A percentile compares a stretch with the other conserved stretches of the same genome.
phyloP scores from a whole-genome alignment of 208 protist species.

The Tritrichomonas foetus region DNA sequence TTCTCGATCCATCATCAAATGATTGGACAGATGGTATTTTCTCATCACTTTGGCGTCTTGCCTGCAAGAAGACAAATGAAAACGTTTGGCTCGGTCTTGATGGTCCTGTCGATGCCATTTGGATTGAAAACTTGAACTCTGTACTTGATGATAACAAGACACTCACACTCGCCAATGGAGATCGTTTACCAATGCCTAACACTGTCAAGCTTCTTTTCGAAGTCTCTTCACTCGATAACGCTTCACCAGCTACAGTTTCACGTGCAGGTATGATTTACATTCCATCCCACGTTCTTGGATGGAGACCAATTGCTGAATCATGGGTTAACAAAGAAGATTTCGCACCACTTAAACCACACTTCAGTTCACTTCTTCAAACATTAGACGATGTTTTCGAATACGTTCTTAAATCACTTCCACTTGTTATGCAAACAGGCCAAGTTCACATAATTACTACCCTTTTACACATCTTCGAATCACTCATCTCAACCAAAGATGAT shows the following conservation, averaged over 20 bases:
- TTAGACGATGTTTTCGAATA: conserved; percentile 47
- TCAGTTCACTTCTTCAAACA: not conserved
- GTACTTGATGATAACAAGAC: conserved; percentile 97
- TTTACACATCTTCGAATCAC: conserved; percentile 46
- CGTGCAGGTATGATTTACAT: conserved; percentile 93
- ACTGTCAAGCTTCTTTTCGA: conserved; percentile 92
- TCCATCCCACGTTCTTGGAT: conserved; percentile 79
- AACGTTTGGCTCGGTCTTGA: conserved; percentile 83
- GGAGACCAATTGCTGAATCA: conserved; percentile 61
- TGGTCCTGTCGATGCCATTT: conserved; percentile 92
- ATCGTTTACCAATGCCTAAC: conserved; percentile 84
- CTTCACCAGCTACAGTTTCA: conserved; percentile 96
- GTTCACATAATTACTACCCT: conserved; percentile 47
- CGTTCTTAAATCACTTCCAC: conserved; percentile 35
- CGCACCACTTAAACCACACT: not conserved
- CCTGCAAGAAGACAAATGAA: conserved; percentile 55
- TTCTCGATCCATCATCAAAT: conserved; percentile 82
- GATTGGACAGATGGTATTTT: conserved; percentile 97
- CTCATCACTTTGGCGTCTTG: conserved; percentile 74
- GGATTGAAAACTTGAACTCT: conserved; percentile 98
- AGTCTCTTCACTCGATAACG: conserved; percentile 90
- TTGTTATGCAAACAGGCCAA: conserved; percentile 47
- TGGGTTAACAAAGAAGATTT: conserved; percentile 44
- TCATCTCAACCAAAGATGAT: conserved; percentile 41
- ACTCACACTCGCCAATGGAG: conserved; percentile 91